Conservation (phyloP, 768 basidiomycete genomes). For the Pleurotus djamor region DNA sequence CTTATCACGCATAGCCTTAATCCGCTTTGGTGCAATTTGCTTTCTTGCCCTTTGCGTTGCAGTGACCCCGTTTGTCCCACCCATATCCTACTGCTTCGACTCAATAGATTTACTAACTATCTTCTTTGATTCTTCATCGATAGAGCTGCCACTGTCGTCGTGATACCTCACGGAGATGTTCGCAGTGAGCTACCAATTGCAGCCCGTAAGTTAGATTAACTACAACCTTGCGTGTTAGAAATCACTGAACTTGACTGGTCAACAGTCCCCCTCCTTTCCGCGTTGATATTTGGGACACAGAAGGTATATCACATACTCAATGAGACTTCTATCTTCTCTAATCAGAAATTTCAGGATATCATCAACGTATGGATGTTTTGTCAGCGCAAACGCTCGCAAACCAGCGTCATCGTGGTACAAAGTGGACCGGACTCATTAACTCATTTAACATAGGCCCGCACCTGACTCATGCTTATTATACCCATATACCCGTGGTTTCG, state of each 20-base stretch:
- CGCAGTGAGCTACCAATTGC: too few relatives aligned
- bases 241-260: background rate
- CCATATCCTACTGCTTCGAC: background rate
- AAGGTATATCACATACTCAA: background rate
- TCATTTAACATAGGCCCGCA: too few relatives aligned
- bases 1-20: background rate
- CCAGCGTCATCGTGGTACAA: background rate
- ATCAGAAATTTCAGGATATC: background rate
- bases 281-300: background rate
- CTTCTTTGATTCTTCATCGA: background rate
- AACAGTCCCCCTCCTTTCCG: background rate
- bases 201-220: too few relatives aligned
- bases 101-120: background rate
- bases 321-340: background rate
- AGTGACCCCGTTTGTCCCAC: background rate
- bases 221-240: too few relatives aligned
- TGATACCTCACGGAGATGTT: too few relatives aligned
- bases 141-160: too few relatives aligned
- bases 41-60: background rate
- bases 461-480: too few relatives aligned
- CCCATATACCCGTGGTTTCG: too few relatives aligned
- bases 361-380: background rate
- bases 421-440: too few relatives aligned
- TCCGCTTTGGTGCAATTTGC: background rate
- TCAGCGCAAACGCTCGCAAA: background rate